Evolutionary conservation across 2,329 filamentous ascomycete species (phyloP).

Genomic region (Elsinoe arachidis): DNA sequence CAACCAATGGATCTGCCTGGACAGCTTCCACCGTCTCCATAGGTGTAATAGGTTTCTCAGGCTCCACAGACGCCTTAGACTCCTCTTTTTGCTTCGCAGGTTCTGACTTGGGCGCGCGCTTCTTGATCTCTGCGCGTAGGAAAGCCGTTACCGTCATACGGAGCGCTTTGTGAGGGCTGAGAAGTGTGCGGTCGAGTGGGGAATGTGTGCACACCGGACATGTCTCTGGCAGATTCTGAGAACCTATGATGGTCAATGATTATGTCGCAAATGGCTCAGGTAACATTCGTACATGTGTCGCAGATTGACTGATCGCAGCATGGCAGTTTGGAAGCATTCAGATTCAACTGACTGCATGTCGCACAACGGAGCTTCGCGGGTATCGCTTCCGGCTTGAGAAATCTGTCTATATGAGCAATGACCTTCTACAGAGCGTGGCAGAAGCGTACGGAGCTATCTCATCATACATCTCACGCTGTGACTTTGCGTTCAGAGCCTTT

Average conservation of each 20-base stretch:
- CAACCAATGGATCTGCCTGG: too few species aligned
- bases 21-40: not conserved
- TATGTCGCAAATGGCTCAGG: slow-evolving; percentile 16
- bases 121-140: slow-evolving; percentile 83
- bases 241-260: slow-evolving; percentile 46
- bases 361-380: slow-evolving; percentile 95
- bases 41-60: not conserved
- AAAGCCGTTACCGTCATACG: slow-evolving; percentile 89
- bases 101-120: slow-evolving; percentile 30
- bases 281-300: slow-evolving; percentile 60
- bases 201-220: slow-evolving; percentile 92
- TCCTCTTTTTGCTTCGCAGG: not conserved
- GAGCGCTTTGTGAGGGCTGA: slow-evolving; percentile 81
- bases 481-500: not conserved
- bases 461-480: not conserved
- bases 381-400: slow-evolving; percentile 71
- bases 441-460: not conserved
- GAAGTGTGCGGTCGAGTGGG: slow-evolving; percentile 76
- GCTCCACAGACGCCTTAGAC: not conserved
- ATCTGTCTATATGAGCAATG: slow-evolving; percentile 41
- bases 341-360: slow-evolving; percentile 80
- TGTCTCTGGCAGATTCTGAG: slow-evolving; percentile 57
- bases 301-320: slow-evolving; percentile 96
- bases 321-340: slow-evolving; percentile 83
- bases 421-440: not conserved